Evolutionary conservation across 176 grass and related monocot genomes (phyloP), one percentile per base, ranked within the genome.

Genomic region (Oryza brachyantha): DNA sequence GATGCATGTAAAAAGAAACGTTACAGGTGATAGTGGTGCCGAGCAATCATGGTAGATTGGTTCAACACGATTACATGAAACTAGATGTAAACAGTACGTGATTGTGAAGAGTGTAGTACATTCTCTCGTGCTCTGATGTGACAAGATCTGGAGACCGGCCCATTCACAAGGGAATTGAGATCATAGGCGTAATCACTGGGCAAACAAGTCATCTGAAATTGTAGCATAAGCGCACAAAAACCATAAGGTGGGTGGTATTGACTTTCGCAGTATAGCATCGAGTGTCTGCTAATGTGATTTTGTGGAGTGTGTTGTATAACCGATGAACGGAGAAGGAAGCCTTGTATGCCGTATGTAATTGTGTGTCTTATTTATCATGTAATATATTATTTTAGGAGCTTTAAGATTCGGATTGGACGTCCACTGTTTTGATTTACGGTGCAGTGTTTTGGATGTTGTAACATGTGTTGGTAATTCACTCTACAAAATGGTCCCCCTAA

Each of bases 11-110:
- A 76, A 81, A 76, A 85, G 65, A 62, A 91, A 85, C 10, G 11
- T 85, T 67, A 76, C 83, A 83, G 90, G 90, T 88, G 72, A 92
- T 74, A 75, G 72, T 0, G 58, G 61, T 21, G 37, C 28, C 1
- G 34, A 79, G 40, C 45, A 83, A 77, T 75, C 59, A 12, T 73
- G 73, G 64, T 86, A 86, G 77, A 81, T 26, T 42, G 26, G 37
- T 26, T 67, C 13, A 52, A 62, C 38, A n/a, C n/a, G n/a, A n/a
- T n/a, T n/a, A n/a, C n/a, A 69, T 14, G 27, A 88, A 78, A 73
- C 70, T 84, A 80, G 86, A 79, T 80, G 64, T 76, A 64, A 68
- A 80, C 76, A 70, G 37, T 81, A 80, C 81, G 0, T 50, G 70
- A 70, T 76, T 32, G 36, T 2, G 41, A 84, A 61, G 65, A 64